These are phyloP conservation scores for Wickerhamomyces pijperi DNA, from an alignment of 805 yeast genomes.

Conservation along the genomic window DNA sequence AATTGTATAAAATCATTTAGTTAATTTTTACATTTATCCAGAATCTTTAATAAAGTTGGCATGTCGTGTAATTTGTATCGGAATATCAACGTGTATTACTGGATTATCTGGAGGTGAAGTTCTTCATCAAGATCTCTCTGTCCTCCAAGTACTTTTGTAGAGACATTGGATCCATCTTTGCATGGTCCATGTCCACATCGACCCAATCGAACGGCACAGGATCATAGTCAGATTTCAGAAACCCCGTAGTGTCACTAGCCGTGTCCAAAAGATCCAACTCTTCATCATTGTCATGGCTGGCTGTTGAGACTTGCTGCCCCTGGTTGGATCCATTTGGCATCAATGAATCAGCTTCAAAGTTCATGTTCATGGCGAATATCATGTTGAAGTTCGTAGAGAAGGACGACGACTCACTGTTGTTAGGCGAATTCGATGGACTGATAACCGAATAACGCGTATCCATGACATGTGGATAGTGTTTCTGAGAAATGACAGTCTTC, in stretches of 20 bases:
- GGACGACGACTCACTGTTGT: too few species aligned
- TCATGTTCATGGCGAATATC: conserved; percentile 4
- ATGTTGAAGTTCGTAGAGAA: conserved; percentile 10
- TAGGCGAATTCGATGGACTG: too few species aligned
- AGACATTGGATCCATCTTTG: neutral
- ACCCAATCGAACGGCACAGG: neutral
- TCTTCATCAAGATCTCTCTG: neutral
- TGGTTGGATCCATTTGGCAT: too few species aligned
- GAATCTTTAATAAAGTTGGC: neutral
- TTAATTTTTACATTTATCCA: neutral
- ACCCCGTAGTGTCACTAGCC: neutral
- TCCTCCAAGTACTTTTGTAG: neutral
- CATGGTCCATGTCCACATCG: neutral
- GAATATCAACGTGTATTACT: too few species aligned
- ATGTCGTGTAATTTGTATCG: too few species aligned
- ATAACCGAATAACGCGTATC: neutral
- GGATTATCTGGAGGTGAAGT: neutral
- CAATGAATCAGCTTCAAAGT: neutral
- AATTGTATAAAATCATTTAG: neutral
- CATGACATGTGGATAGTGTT: conserved; percentile 14
- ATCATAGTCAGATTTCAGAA: neutral
- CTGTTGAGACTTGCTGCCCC: too few species aligned
- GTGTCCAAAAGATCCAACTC: neutral
- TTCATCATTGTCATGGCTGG: neutral
- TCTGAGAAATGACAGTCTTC: conserved; percentile 4